Evolutionary conservation across 805 yeast species (phyloP), one percentile per base, ranked within the genome.

Genomic region (Schizosaccharomyces cryophilus): DNA sequence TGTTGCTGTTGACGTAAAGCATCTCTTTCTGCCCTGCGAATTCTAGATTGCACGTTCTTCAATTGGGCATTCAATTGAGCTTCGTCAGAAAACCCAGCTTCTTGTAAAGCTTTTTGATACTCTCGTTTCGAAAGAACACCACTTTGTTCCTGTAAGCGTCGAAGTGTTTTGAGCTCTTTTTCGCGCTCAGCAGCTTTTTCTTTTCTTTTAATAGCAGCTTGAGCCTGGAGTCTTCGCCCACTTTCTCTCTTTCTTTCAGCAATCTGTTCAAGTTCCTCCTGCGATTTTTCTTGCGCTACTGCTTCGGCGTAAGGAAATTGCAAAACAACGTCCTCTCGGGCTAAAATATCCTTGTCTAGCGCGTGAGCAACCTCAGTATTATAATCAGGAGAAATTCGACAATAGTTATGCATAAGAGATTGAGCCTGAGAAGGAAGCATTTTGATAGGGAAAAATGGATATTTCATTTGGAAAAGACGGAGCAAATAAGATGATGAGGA

Each of bases 191-290:
- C 75, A 58, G 87, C 72, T 67, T 86, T 88, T 68, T 90, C 96
- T 9, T 81, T 70, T 62, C 98, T 75, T 65, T 82, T 83, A 67
- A 82, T 84, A 66, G 84, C 88, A 0, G 96, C 96, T 71, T 88
- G 96, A 67, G 87, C 95, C 72, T 93, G 97, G 64, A 94, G 75
- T 65, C 95, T 77, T 64, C 83, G 79, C 7, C 96, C 96, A 64
- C 84, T 85, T 68, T 88, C 96, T 66, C 79, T 78, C 63, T 95
- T 78, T 68, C 84, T 82, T 65, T 84, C 90, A 1, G 89, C 83
- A 64, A 85, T 88, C 30, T 78, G 70, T 24, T 79, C 81, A 30
- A 89, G 71, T 69, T 90, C 96, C 70, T 87, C 95, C 63, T 84
- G 93, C 0, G 87, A 73, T 68, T 89, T 89, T 68, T 83, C 86